Percentiles rank a stretch among this genome's conserved stretches.
phyloP scores from a whole-genome alignment of 257 asterid genomes.

The Gentiana straminea region DNA sequence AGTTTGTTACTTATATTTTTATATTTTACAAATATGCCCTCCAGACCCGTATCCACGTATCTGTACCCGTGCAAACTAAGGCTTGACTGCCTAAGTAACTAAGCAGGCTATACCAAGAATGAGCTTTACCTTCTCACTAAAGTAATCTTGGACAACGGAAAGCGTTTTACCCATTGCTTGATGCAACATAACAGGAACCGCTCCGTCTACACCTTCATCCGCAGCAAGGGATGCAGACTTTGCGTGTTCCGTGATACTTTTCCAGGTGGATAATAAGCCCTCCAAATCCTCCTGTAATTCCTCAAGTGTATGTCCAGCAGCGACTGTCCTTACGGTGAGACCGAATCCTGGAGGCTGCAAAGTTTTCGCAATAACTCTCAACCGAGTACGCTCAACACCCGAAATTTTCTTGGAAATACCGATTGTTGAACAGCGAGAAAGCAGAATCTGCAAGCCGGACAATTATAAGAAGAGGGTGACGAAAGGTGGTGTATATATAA shows the following conservation, averaged over 20 bases:
- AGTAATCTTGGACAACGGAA: constrained; percentile 90
- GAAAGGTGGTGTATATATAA: constrained; percentile 10
- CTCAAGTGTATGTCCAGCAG: constrained; percentile 72
- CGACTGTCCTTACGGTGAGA: constrained; percentile 89
- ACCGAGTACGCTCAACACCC: constrained; percentile 83
- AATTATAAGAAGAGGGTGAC: constrained; percentile 13
- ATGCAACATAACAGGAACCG: constrained; percentile 84
- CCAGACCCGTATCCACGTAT: not conserved
- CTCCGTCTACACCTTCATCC: constrained; percentile 93
- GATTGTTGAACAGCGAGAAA: constrained; percentile 45
- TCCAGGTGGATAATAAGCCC: constrained; percentile 78
- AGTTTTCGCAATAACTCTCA: constrained; percentile 75
- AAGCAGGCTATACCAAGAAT: constrained; percentile 4
- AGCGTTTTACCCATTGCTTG: constrained; percentile 95
- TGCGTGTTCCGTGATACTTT: constrained; percentile 74
- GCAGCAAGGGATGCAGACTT: constrained; percentile 96
- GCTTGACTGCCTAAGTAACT: not conserved
- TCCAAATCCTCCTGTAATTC: constrained; percentile 90
- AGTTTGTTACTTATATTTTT: not conserved
- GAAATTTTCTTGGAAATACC: constrained; percentile 89
- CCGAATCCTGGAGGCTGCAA: constrained; percentile 94
- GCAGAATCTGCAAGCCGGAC: constrained; percentile 52
- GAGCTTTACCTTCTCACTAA: constrained; percentile 61
- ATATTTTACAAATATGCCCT: not conserved
- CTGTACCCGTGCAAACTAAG: too few relatives aligned